Percentiles rank a stretch among this genome's conserved stretches.
phyloP scores from a whole-genome alignment of 1,139 yeast species.

The Nakaseomyces nivariensis region DNA sequence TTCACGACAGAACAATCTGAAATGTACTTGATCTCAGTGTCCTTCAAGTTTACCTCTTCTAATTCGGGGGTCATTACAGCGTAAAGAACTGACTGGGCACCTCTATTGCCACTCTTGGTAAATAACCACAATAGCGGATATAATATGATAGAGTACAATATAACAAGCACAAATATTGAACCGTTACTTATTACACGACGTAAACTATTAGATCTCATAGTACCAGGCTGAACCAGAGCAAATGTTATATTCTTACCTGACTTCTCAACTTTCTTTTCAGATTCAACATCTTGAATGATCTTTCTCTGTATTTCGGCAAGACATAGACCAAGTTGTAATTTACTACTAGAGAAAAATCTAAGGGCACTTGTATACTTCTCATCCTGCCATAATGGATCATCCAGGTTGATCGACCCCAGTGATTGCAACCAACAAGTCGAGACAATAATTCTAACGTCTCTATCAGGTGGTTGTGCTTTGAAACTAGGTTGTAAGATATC shows the following conservation, averaged over 20 bases:
- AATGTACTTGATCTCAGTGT: slow-evolving; percentile 57
- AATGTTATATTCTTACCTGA: slow-evolving; percentile 65
- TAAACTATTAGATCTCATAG: slow-evolving; percentile 80
- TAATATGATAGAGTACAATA: slow-evolving; percentile 47
- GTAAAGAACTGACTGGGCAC: slow-evolving; percentile 68
- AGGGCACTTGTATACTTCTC: slow-evolving; percentile 60
- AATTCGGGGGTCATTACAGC: slow-evolving; percentile 68
- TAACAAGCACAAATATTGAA: slow-evolving; percentile 53
- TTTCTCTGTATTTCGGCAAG: slow-evolving; percentile 67
- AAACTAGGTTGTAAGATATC: slow-evolving; percentile 72
- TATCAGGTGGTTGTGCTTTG: slow-evolving; percentile 82
- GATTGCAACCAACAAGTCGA: slow-evolving; percentile 72
- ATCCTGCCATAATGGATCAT: slow-evolving; percentile 59
- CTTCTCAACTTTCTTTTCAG: slow-evolving; percentile 36
- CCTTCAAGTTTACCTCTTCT: slow-evolving; percentile 29
- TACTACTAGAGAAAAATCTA: slow-evolving; percentile 73
- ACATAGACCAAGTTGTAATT: slow-evolving; percentile 62
- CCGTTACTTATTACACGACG: slow-evolving; percentile 76
- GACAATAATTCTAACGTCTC: slow-evolving; percentile 76
- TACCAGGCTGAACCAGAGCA: slow-evolving; percentile 82
- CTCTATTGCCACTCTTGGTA: slow-evolving; percentile 63
- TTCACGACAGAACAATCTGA: slow-evolving; percentile 58
- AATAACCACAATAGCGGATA: slow-evolving; percentile 81
- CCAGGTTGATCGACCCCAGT: slow-evolving; percentile 52
- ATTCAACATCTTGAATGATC: slow-evolving; percentile 31